These are phyloP conservation scores for Didymella pinodella DNA, from an alignment of 2,329 filamentous ascomycete species.

Conservation along the genomic window DNA sequence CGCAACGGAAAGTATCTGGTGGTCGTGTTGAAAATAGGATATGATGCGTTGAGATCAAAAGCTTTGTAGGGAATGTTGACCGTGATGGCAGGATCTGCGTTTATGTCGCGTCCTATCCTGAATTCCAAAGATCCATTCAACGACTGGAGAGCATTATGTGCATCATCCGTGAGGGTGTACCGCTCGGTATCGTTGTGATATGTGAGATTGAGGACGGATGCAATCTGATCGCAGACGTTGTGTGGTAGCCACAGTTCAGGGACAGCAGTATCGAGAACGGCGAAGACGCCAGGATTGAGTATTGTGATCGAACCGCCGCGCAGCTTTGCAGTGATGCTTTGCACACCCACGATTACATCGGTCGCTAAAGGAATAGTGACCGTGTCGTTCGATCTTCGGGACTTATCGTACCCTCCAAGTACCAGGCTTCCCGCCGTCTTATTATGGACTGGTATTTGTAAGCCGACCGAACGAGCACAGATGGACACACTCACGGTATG, in stretches of 20 bases:
- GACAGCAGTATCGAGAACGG: conserved; percentile 57
- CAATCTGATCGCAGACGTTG: conserved; percentile 69
- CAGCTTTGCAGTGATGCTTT: conserved; percentile 51
- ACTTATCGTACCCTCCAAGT: conserved; percentile 73
- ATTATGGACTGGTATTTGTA: conserved; percentile 35
- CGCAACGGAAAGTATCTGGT: conserved; percentile 6
- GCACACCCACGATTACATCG: conserved; percentile 66
- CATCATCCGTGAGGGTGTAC: not conserved
- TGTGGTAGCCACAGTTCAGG: conserved; percentile 59
- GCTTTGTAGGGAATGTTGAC: conserved; percentile 5
- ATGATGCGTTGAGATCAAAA: conserved; percentile 1
- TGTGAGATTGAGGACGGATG: conserved; percentile 67
- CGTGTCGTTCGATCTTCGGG: conserved; percentile 66
- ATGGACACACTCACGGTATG: conserved; percentile 61
- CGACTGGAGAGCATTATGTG: not conserved
- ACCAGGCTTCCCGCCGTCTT: conserved; percentile 60
- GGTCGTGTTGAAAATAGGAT: conserved; percentile 1
- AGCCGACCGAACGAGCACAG: conserved; percentile 5
- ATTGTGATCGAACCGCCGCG: conserved; percentile 48
- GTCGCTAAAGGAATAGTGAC: conserved; percentile 65
- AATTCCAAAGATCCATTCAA: not conserved
- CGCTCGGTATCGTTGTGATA: conserved; percentile 67
- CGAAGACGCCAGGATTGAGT: conserved; percentile 25
- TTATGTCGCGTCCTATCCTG: not conserved
- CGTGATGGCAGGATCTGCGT: not conserved